These are phyloP conservation scores for Paxillus involutus DNA, from an alignment of 768 basidiomycete genomes.

Conservation along the genomic window DNA sequence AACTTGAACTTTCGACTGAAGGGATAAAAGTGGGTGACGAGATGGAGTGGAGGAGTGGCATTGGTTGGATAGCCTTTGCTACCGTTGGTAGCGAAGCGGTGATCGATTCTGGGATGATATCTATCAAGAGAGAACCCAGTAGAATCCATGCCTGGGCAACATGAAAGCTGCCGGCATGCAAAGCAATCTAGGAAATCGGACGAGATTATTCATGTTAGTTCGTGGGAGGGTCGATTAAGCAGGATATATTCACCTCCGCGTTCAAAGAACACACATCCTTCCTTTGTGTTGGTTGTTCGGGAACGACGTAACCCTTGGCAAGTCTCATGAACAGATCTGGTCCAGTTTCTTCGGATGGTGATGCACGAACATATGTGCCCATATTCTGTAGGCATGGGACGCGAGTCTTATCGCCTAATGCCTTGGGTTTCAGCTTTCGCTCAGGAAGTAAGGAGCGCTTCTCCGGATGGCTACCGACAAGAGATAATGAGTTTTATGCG, in stretches of 20 bases:
- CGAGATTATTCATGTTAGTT: not conserved
- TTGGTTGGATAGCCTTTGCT: constrained; percentile 14
- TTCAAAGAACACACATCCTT: constrained; percentile 56
- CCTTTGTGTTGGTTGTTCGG: constrained; percentile 36
- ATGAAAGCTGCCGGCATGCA: constrained; percentile 52
- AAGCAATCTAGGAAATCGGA: constrained; percentile 45
- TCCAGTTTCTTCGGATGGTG: constrained; percentile 23
- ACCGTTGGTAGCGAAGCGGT: constrained; percentile 26
- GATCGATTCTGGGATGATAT: constrained; percentile 42
- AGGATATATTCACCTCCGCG: constrained; percentile 43
- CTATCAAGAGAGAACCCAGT: constrained; percentile 53
- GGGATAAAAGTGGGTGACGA: constrained; percentile 44
- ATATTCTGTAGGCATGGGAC: constrained; percentile 55
- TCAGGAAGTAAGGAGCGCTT: constrained; percentile 18
- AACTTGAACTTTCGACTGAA: constrained; percentile 12
- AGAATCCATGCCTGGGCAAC: constrained; percentile 70
- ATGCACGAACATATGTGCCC: constrained; percentile 43
- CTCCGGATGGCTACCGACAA: constrained; percentile 38
- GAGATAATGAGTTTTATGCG: not conserved
- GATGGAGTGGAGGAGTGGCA: constrained; percentile 36
- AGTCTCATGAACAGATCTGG: constrained; percentile 50
- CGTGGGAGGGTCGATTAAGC: not conserved
- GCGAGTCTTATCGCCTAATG: constrained; percentile 56
- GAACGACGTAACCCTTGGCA: constrained; percentile 61
- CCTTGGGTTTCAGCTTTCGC: constrained; percentile 46